phyloP scores from a whole-genome alignment of 2,329 filamentous ascomycete genomes.

The Kalaharituber pfeilii region DNA sequence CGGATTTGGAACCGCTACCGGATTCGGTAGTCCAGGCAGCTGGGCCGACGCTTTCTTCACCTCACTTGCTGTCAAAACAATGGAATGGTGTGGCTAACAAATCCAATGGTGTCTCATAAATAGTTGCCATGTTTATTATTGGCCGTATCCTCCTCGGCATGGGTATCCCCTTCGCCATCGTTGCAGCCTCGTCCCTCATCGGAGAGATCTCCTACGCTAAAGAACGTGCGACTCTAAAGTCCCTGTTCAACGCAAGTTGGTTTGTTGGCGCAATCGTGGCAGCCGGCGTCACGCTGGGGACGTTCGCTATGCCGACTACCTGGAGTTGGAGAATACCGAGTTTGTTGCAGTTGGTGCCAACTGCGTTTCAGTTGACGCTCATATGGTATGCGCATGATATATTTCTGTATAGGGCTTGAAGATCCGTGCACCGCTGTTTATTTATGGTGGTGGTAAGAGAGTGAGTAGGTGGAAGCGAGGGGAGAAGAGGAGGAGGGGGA shows the following conservation, averaged over 20 bases:
- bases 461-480: no score
- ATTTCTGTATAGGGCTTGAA: no score
- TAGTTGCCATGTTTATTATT: conserved; percentile 45
- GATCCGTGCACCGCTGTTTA: no score
- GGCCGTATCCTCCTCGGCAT: conserved; percentile 43
- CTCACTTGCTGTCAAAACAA: no score
- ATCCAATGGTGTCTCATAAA: no score
- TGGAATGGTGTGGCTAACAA: no score
- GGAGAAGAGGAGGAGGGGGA: no score
- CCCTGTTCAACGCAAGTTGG: conserved; percentile 43
- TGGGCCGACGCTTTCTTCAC: no score
- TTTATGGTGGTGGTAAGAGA: no score
- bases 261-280: conserved; percentile 38
- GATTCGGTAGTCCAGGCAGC: no score
- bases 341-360: conserved; percentile 29
- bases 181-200: conserved; percentile 40
- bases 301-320: conserved; percentile 28
- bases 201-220: conserved; percentile 45
- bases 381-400: conserved; percentile 17
- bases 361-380: conserved; percentile 22
- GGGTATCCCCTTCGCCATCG: conserved; percentile 43
- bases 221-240: conserved; percentile 42
- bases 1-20: no score
- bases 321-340: conserved; percentile 31
- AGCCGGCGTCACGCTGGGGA: conserved; percentile 35